Evolutionary conservation across 768 basidiomycete genomes (phyloP), one percentile per base, ranked within the genome.

Genomic region (Boletus sp.): DNA sequence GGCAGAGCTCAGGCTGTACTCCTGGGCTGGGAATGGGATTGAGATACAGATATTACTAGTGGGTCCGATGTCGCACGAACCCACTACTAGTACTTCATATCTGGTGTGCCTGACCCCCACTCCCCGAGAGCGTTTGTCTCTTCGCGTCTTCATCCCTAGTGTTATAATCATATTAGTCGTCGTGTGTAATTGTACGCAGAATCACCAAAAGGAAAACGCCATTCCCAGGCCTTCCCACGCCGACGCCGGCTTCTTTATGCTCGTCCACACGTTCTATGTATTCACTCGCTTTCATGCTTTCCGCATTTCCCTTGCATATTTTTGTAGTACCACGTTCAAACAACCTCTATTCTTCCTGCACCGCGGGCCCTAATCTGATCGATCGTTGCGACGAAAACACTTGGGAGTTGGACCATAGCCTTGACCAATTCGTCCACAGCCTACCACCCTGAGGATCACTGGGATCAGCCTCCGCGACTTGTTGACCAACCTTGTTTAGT

Each of bases 11-110:
- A n/a, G n/a, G n/a, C 47, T 72, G 61, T 64, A 57, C 57, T 15
- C 58, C 58, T 30, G 56, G 57, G 30, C 40, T 64, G 18, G 72
- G 72, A 44, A 72, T 66, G 60, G 72, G 67, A 18, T 65, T 61
- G 57, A 67, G 70, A 58, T 62, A 73, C 53, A 61, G 62, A 49
- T 59, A 57, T 62, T 63, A n/a, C 47, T 60, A 67, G 57, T 55
- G 37, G 59, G 48, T n/a, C 47, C 41, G 52, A 51, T 40, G 36
- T 35, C 41, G 29, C 18, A 14, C 29, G 50, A 44, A 17, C 32
- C 54, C 44, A 30, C 54, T 50, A 7, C 53, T 52, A 20, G 36
- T 50, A 50, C 56, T 44, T 48, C 35, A 41, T 52, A 47, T 58
- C 45, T 55, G 56, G 29, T 41, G 37, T 41, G 1, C 28, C 47